Evolutionary conservation across 768 basidiomycete genomes (phyloP).

Genomic region (Pilatotrama ljubarskyi): DNA sequence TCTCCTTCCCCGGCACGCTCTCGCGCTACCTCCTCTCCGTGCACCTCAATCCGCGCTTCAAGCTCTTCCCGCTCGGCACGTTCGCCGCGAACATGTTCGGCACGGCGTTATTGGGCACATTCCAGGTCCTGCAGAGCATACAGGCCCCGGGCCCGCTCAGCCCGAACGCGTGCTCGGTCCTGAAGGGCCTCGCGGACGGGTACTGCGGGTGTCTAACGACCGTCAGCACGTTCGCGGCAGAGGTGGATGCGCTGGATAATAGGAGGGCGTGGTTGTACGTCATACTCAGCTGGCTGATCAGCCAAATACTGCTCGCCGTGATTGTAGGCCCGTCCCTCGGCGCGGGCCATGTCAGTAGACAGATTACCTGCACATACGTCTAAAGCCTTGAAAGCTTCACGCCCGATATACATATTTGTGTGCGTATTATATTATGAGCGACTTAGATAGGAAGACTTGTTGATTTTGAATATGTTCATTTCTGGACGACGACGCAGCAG

Average conservation of each 20-base stretch:
- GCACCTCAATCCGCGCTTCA: constrained; percentile 62
- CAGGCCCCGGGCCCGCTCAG: constrained; percentile 40
- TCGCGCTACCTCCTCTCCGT: constrained; percentile 79
- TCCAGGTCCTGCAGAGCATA: constrained; percentile 69
- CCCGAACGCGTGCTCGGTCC: constrained; percentile 59
- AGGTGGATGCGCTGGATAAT: constrained; percentile 58
- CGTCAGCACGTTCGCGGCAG: constrained; percentile 89
- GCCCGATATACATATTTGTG: too few relatives aligned
- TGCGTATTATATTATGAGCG: too few relatives aligned
- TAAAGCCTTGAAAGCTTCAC: background rate
- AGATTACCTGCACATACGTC: constrained; percentile 51
- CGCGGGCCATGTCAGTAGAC: constrained; percentile 46
- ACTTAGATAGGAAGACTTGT: background rate
- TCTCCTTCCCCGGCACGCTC: constrained; percentile 87
- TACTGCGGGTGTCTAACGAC: constrained; percentile 96
- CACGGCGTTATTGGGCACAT: constrained; percentile 77
- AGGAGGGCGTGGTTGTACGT: constrained; percentile 70
- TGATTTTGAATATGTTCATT: constrained; percentile 1
- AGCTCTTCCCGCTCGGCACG: constrained; percentile 75
- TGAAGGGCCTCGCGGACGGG: constrained; percentile 86
- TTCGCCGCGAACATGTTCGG: constrained; percentile 74
- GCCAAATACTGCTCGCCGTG: constrained; percentile 69
- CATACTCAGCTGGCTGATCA: constrained; percentile 62
- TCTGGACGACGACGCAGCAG: constrained; percentile 10
- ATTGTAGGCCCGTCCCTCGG: constrained; percentile 71